Base-by-base conservation (phyloP, 805 yeast species). In the Yamadazyma sp. region DNA sequence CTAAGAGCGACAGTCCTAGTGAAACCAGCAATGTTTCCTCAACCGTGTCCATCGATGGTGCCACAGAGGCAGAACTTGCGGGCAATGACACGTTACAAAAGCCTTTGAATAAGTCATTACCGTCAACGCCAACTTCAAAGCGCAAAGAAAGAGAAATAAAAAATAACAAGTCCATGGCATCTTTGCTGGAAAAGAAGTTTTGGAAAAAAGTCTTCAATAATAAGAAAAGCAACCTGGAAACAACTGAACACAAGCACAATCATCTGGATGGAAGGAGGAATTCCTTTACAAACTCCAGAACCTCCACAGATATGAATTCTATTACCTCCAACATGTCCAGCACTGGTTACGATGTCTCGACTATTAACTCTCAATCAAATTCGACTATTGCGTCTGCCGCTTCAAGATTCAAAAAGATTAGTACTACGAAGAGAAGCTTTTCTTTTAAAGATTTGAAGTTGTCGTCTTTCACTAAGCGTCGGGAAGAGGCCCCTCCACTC, bases 151-250 rank as follows among this genome's bases (percentile, higher is more conserved):
- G 25, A 20, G 26, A 15, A 24, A n/a, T 30, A 2, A 34, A 38
- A 17, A 23, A 8, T 15, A 16, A 16, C 13, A 38, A 34, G 19
- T 38, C 42, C 8, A n/a, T 34, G 13, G 28, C 20, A n/a, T 28
- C 34, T 14, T 15, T 34, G 2, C 23, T 18, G n/a, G 32, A 16
- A 17, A 32, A 27, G n/a, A 38, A 36, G 14, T 32, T 32, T 18
- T 46, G 49, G 49, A 40, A 30, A 28, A 42, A 42, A 16, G 41
- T 46, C 17, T 40, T 46, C 20, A 42, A 27, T 18, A 41, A 37
- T 17, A 31, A 18, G 19, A 10, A 13, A 15, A n/a, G n/a, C 18
- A 19, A 17, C 3, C 11, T 19, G 10, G 25, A 20, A 8, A n/a
- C 22, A 10, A 30, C 11, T 30, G 17, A 24, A 3, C 4, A 6